phyloP scores from a whole-genome alignment of 345 rosid genomes.

The Populus deltoides region DNA sequence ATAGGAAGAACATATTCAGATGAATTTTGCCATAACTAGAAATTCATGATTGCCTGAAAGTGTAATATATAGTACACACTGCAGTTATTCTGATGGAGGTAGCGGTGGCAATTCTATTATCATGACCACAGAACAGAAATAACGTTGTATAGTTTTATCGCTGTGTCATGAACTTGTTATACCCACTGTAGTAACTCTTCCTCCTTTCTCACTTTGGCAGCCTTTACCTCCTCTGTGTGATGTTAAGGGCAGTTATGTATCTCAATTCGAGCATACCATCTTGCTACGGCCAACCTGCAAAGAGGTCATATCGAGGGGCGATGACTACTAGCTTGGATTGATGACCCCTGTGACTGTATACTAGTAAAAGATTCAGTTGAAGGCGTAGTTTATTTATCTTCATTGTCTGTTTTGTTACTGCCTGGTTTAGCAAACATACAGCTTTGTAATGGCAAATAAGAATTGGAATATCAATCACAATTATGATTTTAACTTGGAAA shows the following conservation, averaged over 20 bases:
- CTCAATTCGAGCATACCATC: conserved; percentile 91
- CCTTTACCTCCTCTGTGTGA: conserved; percentile 89
- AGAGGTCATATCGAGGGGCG: conserved; percentile 88
- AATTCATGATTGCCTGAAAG: too few relatives aligned
- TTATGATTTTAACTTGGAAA: neutral
- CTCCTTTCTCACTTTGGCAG: conserved; percentile 38
- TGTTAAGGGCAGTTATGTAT: conserved; percentile 82
- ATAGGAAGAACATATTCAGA: neutral
- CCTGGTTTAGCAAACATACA: neutral
- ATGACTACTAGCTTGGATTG: conserved; percentile 48
- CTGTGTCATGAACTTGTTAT: neutral
- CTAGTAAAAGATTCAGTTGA: neutral
- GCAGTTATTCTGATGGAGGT: neutral
- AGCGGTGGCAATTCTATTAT: neutral
- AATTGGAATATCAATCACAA: neutral
- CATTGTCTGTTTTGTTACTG: neutral
- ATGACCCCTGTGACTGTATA: neutral
- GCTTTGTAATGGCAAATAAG: neutral
- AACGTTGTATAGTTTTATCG: neutral
- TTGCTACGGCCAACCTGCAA: conserved; percentile 93
- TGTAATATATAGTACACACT: neutral
- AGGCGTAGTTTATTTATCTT: neutral
- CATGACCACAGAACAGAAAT: neutral
- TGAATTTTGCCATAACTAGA: neutral
- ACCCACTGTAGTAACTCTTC: neutral